Base-by-base conservation (phyloP, 768 basidiomycete species). In the Mycena kentingensis region DNA sequence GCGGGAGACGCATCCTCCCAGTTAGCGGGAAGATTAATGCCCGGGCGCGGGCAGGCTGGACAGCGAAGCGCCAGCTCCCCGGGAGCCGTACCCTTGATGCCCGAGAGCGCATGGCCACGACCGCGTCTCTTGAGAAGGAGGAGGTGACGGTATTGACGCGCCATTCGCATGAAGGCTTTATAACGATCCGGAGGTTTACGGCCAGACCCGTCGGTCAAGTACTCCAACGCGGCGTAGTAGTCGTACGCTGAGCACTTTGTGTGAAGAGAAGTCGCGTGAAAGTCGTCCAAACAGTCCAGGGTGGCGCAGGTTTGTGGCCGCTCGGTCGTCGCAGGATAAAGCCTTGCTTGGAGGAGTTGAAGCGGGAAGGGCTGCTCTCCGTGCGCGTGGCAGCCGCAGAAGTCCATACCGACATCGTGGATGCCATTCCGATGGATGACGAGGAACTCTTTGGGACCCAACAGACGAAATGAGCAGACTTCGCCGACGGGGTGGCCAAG, bases 261-360 rank as follows among this genome's bases (percentile, higher is more conserved):
- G 38, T 61, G 61, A 34, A 69, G 69, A 6, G 63, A 61, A 0
- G 71, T 56, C 0, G 67, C 46, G n/a, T 70, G 60, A 46, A 65
- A 69, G 2, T 36, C 38, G 5, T 67, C 45, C 1, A 72, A 58
- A 5, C 67, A 28, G 1, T 35, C 25, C 31, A 70, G 63, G 10
- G 68, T 66, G 10, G 69, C 63, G 6, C 62, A 64, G 2, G 68
- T 64, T 35, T 63, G 61, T 1, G 66, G 68, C 15, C 54, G 27
- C 8, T 28, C 42, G 7, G 52, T 44, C 3, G 68, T 69, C 12
- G 63, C 60, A 18, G 71, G 69, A 35, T 43, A 66, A n/a, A 60
- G 49, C 0, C 58, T 41, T 42, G 51, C 49, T 5, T 64, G 59
- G 1, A 77, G 65, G 0, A 76, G 63, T 47, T 77, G 72, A 8